Base-by-base conservation (phyloP, 2,329 filamentous ascomycete genomes). In the Trichoderma sp. region DNA sequence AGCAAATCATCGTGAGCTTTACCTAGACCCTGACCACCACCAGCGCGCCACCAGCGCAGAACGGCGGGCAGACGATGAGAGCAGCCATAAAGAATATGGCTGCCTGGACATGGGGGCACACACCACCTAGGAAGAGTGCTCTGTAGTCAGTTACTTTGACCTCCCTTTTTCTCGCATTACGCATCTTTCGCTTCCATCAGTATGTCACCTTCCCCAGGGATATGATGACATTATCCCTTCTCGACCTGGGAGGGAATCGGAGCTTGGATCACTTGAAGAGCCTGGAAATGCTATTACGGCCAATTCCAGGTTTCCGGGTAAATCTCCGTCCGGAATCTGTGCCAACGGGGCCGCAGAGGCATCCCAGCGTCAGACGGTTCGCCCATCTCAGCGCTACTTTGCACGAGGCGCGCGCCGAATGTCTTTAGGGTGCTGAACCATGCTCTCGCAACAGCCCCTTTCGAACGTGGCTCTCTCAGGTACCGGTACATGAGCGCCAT, bases 21-120 rank as follows among this genome's bases (percentile, higher is more conserved):
- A 21, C 21, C 24, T 8, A 33, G 61, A 31, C 61, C 47, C 33
- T 40, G 33, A 27, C 24, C 31, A 55, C 33, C 33, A 55, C 49
- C 61, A 64, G 40, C n/a, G 40, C 61, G 52, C 61, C 61, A 64
- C 49, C 61, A 53, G 33, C 19, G 61, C 49, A 55, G 31, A 64
- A 55, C 27, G 33, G 52, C 61, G 61, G 52, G 19, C 40, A 35
- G 60, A 55, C 31, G 21, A 63, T 27, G 60, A 27, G 33, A 37
- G 33, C 47, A 37, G 14, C 47, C 60, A 37, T 14, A 37, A 16
- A 5, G 24, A 40, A 40, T 55, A 33, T 31, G 47, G 49, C 47
- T 64, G 49, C 61, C 61, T 64, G 16, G 61, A 35, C 43, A 24
- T 52, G 49, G 21, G 47, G 29, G 21, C n/a, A 35, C 43, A 27